A percentile compares a stretch with the other conserved stretches of the same genome.
Conservation (phyloP, 306 rosid genomes). For the Glycine latifolia region DNA sequence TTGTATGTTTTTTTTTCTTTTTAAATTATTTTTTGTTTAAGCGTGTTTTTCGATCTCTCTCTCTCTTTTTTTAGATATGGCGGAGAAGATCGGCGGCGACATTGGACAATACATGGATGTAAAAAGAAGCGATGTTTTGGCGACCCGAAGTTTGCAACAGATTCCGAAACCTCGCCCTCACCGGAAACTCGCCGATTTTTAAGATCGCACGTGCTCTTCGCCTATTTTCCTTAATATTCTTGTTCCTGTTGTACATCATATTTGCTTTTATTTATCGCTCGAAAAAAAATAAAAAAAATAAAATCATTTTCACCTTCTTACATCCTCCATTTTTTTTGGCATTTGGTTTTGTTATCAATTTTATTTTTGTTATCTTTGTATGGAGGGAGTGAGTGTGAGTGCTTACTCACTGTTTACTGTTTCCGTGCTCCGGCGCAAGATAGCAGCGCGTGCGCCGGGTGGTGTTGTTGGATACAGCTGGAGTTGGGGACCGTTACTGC, state of each 20-base stretch:
- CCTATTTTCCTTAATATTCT: conserved; percentile 30
- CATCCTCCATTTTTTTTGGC: neutral
- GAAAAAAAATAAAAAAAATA: neutral
- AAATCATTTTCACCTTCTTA: neutral
- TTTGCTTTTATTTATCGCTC: conserved; percentile 8
- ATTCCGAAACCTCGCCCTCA: conserved; percentile 61
- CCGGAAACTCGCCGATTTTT: conserved; percentile 87
- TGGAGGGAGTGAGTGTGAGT: neutral
- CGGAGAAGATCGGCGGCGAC: conserved; percentile 50
- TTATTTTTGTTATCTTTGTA: neutral
- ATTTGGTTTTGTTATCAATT: neutral
- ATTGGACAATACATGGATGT: conserved; percentile 49
- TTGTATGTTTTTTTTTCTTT: neutral
- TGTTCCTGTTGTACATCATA: conserved; percentile 46
- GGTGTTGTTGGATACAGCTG: conserved; percentile 64
- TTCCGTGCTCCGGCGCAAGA: conserved; percentile 26
- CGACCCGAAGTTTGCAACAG: conserved; percentile 71
- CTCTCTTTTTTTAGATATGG: conserved; percentile 39
- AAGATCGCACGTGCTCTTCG: conserved; percentile 32
- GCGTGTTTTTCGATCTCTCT: neutral
- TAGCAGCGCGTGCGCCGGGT: conserved; percentile 48
- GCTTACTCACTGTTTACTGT: too few species aligned
- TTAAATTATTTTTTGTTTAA: neutral
- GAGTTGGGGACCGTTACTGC: conserved; percentile 64
- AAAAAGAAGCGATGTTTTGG: conserved; percentile 60